Evolutionary conservation across 2,329 filamentous ascomycete genomes (phyloP).

Genomic region (Alternaria dauci): DNA sequence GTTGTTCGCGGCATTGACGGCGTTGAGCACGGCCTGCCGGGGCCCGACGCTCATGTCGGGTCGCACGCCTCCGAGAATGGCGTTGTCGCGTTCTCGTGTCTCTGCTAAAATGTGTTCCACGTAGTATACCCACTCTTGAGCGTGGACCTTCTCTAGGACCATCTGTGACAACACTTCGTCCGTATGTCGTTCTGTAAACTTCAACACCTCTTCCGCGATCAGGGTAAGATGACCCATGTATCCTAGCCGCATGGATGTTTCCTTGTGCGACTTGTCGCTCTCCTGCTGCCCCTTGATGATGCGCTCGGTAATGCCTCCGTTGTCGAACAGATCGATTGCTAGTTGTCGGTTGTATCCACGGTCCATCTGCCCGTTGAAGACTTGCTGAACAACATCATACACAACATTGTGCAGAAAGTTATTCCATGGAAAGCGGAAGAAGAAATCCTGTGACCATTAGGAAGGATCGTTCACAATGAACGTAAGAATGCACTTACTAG

Average conservation of each 20-base stretch:
- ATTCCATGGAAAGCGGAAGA: constrained; percentile 99
- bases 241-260: constrained; percentile 88
- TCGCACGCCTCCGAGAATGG: constrained; percentile 93
- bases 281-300: constrained; percentile 90
- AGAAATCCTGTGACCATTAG: constrained; percentile 76
- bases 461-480: background rate
- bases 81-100: constrained; percentile 94
- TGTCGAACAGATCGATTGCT: constrained; percentile 91
- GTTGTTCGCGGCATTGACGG: constrained; percentile 64
- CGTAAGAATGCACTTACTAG: constrained; percentile 68
- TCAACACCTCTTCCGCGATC: constrained; percentile 97
- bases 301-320: constrained; percentile 85
- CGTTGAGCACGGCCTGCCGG: constrained; percentile 71
- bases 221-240: constrained; percentile 99
- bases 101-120: constrained; percentile 92
- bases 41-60: constrained; percentile 89
- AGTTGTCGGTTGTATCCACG: constrained; percentile 89
- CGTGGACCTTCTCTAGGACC: constrained; percentile 88
- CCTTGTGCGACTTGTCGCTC: constrained; percentile 84
- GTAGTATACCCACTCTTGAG: constrained; percentile 90
- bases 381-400: constrained; percentile 98
- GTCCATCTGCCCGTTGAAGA: constrained; percentile 98
- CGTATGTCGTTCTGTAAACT: constrained; percentile 94
- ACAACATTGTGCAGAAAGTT: constrained; percentile 99
- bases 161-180: constrained; percentile 84